Percentiles rank a stretch among this genome's conserved stretches.
These are phyloP conservation scores for Ashbya aceris DNA, from an alignment of 1,139 yeast species.

Conservation along the genomic window DNA sequence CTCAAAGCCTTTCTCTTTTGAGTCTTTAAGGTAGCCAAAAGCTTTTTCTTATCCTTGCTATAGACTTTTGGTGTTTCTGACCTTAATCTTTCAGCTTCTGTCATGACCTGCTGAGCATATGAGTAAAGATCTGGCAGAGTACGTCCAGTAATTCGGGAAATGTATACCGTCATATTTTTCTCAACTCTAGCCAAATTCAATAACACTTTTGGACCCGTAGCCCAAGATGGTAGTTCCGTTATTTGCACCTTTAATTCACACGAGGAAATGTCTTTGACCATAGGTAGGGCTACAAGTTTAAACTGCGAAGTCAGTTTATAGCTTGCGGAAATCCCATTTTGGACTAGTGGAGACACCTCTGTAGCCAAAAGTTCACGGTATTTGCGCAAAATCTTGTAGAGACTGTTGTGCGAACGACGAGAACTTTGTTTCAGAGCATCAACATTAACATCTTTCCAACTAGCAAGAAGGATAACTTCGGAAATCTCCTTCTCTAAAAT, in stretches of 20 bases:
- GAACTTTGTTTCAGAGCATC: slow-evolving; percentile 93
- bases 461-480: slow-evolving; percentile 80
- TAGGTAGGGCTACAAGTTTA: slow-evolving; percentile 6
- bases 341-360: slow-evolving; percentile 49
- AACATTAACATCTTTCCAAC: slow-evolving; percentile 95
- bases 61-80: slow-evolving; percentile 67
- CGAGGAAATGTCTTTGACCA: slow-evolving; percentile 12
- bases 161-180: slow-evolving; percentile 46
- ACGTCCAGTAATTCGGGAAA: slow-evolving; percentile 32
- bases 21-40: slow-evolving; percentile 61
- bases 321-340: slow-evolving; percentile 42
- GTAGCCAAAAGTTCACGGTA: slow-evolving; percentile 57
- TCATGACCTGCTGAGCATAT: slow-evolving; percentile 45
- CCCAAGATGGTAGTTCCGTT: slow-evolving; percentile 38
- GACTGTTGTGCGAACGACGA: slow-evolving; percentile 70
- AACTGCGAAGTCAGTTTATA: slow-evolving; percentile 13
- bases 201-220: slow-evolving; percentile 46
- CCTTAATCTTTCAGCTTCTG: slow-evolving; percentile 53
- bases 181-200: slow-evolving; percentile 43
- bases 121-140: slow-evolving; percentile 35
- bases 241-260: slow-evolving; percentile 13
- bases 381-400: slow-evolving; percentile 77
- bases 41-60: slow-evolving; percentile 68
- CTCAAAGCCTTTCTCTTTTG: slow-evolving; percentile 75
- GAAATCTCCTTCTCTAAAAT: slow-evolving; percentile 66